Percentiles rank a stretch among this genome's conserved stretches.
These are phyloP conservation scores for Psilocybe cyanescens DNA, from an alignment of 768 basidiomycete species.

Conservation along the genomic window DNA sequence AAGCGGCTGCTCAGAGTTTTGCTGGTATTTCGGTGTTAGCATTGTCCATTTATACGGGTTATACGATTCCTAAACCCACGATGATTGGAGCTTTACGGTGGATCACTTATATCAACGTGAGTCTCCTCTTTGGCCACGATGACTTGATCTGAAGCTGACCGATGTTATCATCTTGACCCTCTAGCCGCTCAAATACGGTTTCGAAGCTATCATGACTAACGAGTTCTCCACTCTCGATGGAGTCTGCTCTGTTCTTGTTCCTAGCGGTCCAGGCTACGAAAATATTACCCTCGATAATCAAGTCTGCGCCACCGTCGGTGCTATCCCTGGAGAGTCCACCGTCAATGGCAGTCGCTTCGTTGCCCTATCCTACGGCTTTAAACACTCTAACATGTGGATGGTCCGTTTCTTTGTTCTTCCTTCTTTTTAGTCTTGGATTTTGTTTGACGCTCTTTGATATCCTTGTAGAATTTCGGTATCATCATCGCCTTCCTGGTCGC, in stretches of 20 bases:
- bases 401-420: slow-evolving; percentile 24
- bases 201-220: slow-evolving; percentile 78
- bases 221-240: slow-evolving; percentile 79
- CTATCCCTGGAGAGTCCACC: slow-evolving; percentile 53
- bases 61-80: not conserved
- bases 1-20: slow-evolving; percentile 66
- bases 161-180: slow-evolving; percentile 20
- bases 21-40: slow-evolving; percentile 45
- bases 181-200: slow-evolving; percentile 33
- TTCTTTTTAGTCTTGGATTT: slow-evolving; percentile 1
- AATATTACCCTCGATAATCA: slow-evolving; percentile 62
- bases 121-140: not conserved
- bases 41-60: slow-evolving; percentile 35
- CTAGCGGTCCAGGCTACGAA: slow-evolving; percentile 66
- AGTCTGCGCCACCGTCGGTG: slow-evolving; percentile 73
- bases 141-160: not conserved
- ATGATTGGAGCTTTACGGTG: slow-evolving; percentile 58
- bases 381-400: slow-evolving; percentile 42
- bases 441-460: too few relatives aligned
- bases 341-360: slow-evolving; percentile 63
- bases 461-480: slow-evolving; percentile 66
- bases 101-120: slow-evolving; percentile 51
- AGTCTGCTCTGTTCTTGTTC: slow-evolving; percentile 58
- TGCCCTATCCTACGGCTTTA: slow-evolving; percentile 47
- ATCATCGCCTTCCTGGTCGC: slow-evolving; percentile 62